Base-by-base conservation (phyloP, 805 yeast genomes). In the Pichia rugopelliculosa region DNA sequence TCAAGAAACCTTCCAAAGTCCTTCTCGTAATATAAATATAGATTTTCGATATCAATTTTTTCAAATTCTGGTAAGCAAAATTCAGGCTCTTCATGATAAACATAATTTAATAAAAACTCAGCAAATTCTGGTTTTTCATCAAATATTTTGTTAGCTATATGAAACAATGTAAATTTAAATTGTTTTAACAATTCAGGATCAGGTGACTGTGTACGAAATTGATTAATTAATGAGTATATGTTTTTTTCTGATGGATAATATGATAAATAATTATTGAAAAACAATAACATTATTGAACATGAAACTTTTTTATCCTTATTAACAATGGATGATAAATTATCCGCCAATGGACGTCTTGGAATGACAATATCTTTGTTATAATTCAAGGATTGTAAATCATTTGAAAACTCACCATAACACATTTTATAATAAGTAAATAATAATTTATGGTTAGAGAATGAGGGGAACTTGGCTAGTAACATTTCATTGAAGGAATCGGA, bases 401-500 rank as follows among this genome's bases (percentile, higher is more conserved):
- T 30, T 30, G 17, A 9, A 30, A 30, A n/a, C 6, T 30, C 34
- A 9, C 34, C 34, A 30, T 30, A 30, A 30, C 34, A 30, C 2
- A 15, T 30, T n/a, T n/a, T 30, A n/a, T 13, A n/a, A n/a, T 30
- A 30, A n/a, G 18, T 30, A 4, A 30, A n/a, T n/a, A 30, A 30
- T 8, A n/a, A 4, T n/a, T 30, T 30, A n/a, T 30, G 34, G n/a
- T n/a, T 30, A n/a, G n/a, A 30, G 10, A n/a, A 30, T n/a, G 18
- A 15, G 15, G 34, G 17, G n/a, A 3, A 15, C 6, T 30, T 30
- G n/a, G 34, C 34, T 30, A 30, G 1, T 18, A 45, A 22, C 8
- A 39, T 39, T 39, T 39, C 38, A 39, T 45, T 42, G 11, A 30
- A 45, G 2, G n/a, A n/a, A 13, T 45, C 38, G 5, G 43, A 33